Percentiles rank a stretch among this genome's conserved stretches.
Evolutionary conservation across 768 basidiomycete genomes (phyloP).

Genomic region (Boletus fagicola): DNA sequence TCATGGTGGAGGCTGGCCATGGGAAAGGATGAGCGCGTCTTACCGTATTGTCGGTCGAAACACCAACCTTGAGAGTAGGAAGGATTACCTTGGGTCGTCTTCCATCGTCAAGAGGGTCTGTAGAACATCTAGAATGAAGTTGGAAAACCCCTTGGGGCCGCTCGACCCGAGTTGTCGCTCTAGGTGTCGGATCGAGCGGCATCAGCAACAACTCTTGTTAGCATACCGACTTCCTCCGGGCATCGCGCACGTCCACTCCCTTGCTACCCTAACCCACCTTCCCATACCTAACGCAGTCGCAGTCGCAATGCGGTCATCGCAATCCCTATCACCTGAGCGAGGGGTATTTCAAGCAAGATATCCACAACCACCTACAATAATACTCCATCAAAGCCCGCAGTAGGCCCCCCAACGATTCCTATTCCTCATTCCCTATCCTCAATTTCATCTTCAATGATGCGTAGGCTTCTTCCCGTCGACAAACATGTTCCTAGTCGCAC

Average conservation of each 20-base stretch:
- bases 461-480: slow-evolving; percentile 74
- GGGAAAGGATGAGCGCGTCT: not conserved
- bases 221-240: not conserved
- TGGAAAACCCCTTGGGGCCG: not conserved
- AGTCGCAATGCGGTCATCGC: not conserved
- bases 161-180: not conserved
- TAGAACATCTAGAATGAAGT: not conserved
- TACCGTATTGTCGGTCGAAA: not conserved
- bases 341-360: slow-evolving; percentile 17
- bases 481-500: slow-evolving; percentile 96
- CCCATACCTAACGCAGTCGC: not conserved
- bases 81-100: not conserved
- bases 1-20: not conserved
- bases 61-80: too few species aligned
- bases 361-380: slow-evolving; percentile 16
- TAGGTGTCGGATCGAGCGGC: not conserved
- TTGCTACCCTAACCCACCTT: not conserved
- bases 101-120: not conserved
- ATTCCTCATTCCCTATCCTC: not conserved
- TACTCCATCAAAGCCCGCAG: not conserved
- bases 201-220: not conserved
- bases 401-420: not conserved
- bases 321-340: slow-evolving; percentile 5
- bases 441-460: slow-evolving; percentile 37
- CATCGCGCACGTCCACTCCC: not conserved